A percentile compares a stretch with the other conserved stretches of the same genome.
phyloP scores from a whole-genome alignment of 805 yeast genomes.

The Saturnispora saitoi region DNA sequence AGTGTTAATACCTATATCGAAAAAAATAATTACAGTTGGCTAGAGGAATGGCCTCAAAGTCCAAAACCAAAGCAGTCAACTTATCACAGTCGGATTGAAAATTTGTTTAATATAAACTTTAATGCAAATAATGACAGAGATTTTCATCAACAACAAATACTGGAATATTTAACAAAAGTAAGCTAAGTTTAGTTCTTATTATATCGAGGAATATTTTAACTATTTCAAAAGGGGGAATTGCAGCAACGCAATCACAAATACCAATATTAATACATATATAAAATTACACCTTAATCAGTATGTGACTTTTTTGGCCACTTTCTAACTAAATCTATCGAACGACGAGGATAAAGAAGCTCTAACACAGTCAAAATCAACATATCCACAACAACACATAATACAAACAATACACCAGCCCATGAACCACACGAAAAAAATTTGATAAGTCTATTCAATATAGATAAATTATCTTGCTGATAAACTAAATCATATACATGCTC shows the following conservation, averaged over 20 bases:
- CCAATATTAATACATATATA: background rate
- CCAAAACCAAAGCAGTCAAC: background rate
- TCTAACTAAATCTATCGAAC: slow-evolving; percentile 59
- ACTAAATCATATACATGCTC: slow-evolving; percentile 64
- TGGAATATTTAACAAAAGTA: background rate
- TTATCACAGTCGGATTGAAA: background rate
- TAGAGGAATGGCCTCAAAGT: background rate
- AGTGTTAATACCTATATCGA: background rate
- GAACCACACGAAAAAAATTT: slow-evolving; percentile 64
- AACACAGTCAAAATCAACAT: slow-evolving; percentile 52
- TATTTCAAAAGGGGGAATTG: background rate
- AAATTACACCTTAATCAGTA: background rate
- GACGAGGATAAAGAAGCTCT: slow-evolving; percentile 63
- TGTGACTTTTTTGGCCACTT: slow-evolving; percentile 61
- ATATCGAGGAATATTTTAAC: too few species aligned
- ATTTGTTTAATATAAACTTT: background rate
- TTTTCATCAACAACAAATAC: background rate
- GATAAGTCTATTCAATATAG: slow-evolving; percentile 49
- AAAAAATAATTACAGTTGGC: background rate
- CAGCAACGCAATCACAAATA: background rate
- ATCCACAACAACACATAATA: slow-evolving; percentile 75
- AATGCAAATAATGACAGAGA: background rate
- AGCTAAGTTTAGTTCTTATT: too few species aligned
- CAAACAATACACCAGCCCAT: slow-evolving; percentile 81
- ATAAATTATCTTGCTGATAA: slow-evolving; percentile 17